Percentiles rank a stretch among this genome's conserved stretches.
Conservation (phyloP, 176 grass and related monocot genomes). For the Cocos nucifera region DNA sequence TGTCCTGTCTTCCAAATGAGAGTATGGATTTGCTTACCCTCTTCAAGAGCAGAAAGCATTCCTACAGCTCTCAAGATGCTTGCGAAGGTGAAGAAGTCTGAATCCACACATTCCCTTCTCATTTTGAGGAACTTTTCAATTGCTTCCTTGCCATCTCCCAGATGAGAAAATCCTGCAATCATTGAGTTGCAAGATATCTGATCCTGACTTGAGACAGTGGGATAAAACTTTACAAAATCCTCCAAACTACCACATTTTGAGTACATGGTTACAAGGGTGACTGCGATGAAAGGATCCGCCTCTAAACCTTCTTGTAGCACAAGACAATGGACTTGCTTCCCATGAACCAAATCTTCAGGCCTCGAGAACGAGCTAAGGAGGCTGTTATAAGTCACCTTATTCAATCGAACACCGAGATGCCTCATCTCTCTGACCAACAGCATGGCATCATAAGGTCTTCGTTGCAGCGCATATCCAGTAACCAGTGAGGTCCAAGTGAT, state of each 20-base stretch:
- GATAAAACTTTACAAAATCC: conserved; percentile 15
- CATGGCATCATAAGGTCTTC: conserved; percentile 14
- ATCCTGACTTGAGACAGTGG: conserved; percentile 8
- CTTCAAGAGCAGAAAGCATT: conserved; percentile 12
- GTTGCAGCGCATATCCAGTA: background rate
- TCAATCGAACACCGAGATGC: conserved; percentile 10
- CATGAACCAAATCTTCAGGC: background rate
- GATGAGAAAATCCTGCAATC: conserved; percentile 19
- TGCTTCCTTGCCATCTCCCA: conserved; percentile 20
- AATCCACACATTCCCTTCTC: conserved; percentile 9
- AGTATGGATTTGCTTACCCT: conserved; percentile 30
- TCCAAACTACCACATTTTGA: conserved; percentile 25
- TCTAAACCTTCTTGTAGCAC: conserved; percentile 9
- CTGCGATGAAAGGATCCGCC: conserved; percentile 6
- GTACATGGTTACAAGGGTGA: conserved; percentile 28
- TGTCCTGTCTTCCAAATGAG: conserved; percentile 26
- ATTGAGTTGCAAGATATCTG: conserved; percentile 20
- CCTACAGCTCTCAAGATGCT: conserved; percentile 25
- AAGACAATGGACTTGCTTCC: conserved; percentile 13
- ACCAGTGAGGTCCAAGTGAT: conserved; percentile 8
- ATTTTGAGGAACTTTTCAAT: conserved; percentile 24
- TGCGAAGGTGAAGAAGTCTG: conserved; percentile 25
- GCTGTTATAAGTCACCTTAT: conserved; percentile 29
- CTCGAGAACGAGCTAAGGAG: conserved; percentile 20
- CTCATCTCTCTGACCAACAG: conserved; percentile 20